A percentile compares a stretch with the other conserved stretches of the same genome.
Conservation (phyloP, 371 early-diverging fungal genomes). For the Mucor circinelloides region DNA sequence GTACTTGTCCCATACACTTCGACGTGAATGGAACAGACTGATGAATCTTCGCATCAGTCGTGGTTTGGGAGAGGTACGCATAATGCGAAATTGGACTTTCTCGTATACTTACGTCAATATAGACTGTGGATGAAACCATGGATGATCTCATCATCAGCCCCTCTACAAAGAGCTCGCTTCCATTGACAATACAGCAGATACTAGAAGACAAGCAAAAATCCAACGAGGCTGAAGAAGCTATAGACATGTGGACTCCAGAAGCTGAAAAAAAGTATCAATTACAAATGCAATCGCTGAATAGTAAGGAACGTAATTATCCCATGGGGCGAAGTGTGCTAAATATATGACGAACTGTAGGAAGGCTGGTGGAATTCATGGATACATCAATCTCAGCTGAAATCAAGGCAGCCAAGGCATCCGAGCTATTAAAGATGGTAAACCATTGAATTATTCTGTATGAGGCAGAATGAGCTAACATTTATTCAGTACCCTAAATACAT, state of each 20-base stretch:
- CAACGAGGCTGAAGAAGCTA: background rate
- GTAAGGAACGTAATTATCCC: slow-evolving; percentile 13
- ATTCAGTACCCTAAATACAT: slow-evolving; percentile 45
- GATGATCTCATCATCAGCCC: slow-evolving; percentile 27
- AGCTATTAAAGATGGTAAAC: slow-evolving; percentile 48
- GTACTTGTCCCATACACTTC: slow-evolving; percentile 32
- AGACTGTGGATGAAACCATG: slow-evolving; percentile 10
- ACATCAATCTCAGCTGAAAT: slow-evolving; percentile 50
- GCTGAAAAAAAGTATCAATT: slow-evolving; percentile 30
- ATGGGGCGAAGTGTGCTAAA: background rate
- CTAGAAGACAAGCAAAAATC: slow-evolving; percentile 23
- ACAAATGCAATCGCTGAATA: slow-evolving; percentile 27
- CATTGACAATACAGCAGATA: slow-evolving; percentile 36
- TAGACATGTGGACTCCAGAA: slow-evolving; percentile 43
- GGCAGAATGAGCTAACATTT: no score
- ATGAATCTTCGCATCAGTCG: slow-evolving; percentile 36
- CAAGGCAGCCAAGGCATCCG: slow-evolving; percentile 41
- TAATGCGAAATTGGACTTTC: background rate
- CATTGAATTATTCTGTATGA: no score
- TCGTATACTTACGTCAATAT: background rate
- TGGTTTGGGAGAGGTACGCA: slow-evolving; percentile 30
- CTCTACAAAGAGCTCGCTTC: slow-evolving; percentile 21
- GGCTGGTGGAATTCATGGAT: slow-evolving; percentile 36
- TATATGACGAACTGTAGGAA: background rate
- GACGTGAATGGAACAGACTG: slow-evolving; percentile 31